Evolutionary conservation across 2,329 filamentous ascomycete genomes (phyloP), one percentile per base, ranked within the genome.

Genomic region (Chrysoporthe austroafricana): DNA sequence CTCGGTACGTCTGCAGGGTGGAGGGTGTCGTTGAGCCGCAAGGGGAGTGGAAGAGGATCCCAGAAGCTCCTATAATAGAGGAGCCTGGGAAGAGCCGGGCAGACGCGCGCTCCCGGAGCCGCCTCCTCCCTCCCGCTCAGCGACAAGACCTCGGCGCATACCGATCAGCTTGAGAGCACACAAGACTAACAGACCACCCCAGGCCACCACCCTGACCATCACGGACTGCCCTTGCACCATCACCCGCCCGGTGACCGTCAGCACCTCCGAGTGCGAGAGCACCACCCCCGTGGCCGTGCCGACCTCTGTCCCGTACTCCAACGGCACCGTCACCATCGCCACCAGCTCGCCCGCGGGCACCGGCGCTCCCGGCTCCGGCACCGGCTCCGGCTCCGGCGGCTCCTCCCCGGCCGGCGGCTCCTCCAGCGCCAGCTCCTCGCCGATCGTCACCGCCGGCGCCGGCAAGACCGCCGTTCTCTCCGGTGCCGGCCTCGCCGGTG

Each of bases 181-280:
- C 14, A 21, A 57, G 42, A 60, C 71, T 73, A 70, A 73, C 71
- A 32, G 6, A 46, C 18, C 5, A 36, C 26, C 61, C 21, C 63
- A 88, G 86, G 80, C 89, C 77, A 90, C 88, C 78, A 90, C 88
- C 78, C 79, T 91, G 79, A 91, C 89, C 82, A 86, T 91, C 84
- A 87, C 87, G 74, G 83, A 90, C 84, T 91, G 90, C 85, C 86
- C 89, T 74, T 91, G 88, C 88, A 92, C 87, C 76, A 76, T 88
- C 80, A 85, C 83, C 81, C 85, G 84, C 82, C 85, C 87, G 65
- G 81, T 88, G 73, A 79, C 80, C 76, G 83, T 81, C 78, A 81
- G 82, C 77, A 81, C 83, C 70, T 78, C 80, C 58, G 83, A 90
- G 84, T 91, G 90, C 85, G 86, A 39, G 57, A 26, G 32, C 16